Evolutionary conservation across 305 asterid genomes (phyloP), one percentile per base, ranked within the genome.

Genomic region (Ruellia speciosa): DNA sequence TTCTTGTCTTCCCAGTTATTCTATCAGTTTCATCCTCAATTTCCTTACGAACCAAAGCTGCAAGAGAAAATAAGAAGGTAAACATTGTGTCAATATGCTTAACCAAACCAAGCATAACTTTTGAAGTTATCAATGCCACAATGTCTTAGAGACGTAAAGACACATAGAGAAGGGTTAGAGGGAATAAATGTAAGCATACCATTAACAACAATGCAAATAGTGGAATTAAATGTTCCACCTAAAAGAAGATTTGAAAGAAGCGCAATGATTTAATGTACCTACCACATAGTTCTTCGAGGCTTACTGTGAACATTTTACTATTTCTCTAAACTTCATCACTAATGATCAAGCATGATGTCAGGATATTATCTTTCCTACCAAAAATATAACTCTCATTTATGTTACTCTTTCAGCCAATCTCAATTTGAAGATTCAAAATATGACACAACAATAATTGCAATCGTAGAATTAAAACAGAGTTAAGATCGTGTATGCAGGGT

Each of bases 21-120:
- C 89, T 70, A 40, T 79, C 89, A 15, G 86, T 82, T 65, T 83
- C 90, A 68, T 83, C 90, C 60, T 68, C 66, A 78, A 83, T 83
- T 66, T 83, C 87, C 58, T 64, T 74, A 64, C 85, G 84, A 58
- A 83, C 87, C 77, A 73, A 50, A 17, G 86, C 87, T 83, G 77
- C 67, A 74, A 18, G 15, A 73, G 46, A 72, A 54, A 52, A 45
- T 40, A 40, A 54, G 54, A 67, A 7, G 16, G 51, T 13, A 58
- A 6, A 63, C 49, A 52, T 57, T 52, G 53, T 18, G 13, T 51
- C 37, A 41, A 52, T 62, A 51, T 24, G 31, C 4, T 24, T 24
- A 50, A 55, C 31, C 58, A 52, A 19, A 43, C 6, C 6, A 50
- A 54, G 28, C 31, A 28, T 37, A 66, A 43, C 14, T 43, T 41